phyloP scores from a whole-genome alignment of 2,329 filamentous ascomycete species.

The Beauveria scarabaeidicola region DNA sequence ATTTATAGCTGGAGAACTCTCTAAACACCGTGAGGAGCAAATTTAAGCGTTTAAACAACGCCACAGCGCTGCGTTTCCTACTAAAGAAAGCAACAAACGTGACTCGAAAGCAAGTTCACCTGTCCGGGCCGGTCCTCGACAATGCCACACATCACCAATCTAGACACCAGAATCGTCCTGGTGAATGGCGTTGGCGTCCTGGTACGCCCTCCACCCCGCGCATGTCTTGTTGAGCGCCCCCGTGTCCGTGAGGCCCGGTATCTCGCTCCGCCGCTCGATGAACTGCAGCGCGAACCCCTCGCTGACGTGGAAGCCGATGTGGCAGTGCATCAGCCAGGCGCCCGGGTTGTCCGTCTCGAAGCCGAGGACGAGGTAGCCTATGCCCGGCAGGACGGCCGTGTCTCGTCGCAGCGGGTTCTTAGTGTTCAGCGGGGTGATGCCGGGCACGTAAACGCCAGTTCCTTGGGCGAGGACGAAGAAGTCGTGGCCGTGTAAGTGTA shows the following conservation, averaged over 20 bases:
- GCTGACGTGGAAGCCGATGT: slow-evolving; percentile 51
- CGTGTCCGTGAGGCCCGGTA: no score
- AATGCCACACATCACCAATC: no score
- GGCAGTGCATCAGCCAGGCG: slow-evolving; percentile 57
- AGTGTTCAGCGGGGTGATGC: not conserved
- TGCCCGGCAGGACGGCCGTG: slow-evolving; percentile 36
- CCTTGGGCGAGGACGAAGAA: slow-evolving; percentile 13
- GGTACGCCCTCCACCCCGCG: no score
- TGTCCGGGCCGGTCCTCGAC: no score
- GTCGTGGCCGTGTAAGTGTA: slow-evolving; percentile 18
- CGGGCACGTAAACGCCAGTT: not conserved
- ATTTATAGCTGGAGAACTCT: not conserved
- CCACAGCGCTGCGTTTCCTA: not conserved
- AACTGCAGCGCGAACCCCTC: not conserved
- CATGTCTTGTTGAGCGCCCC: no score
- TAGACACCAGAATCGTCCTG: no score
- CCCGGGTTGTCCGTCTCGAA: slow-evolving; percentile 30
- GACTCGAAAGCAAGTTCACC: no score
- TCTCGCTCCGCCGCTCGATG: not conserved
- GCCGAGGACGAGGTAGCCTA: slow-evolving; percentile 39
- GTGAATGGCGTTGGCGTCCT: no score
- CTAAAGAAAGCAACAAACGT: not conserved
- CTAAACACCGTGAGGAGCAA: not conserved
- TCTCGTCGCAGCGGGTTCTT: slow-evolving; percentile 44
- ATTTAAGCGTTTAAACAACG: not conserved